Evolutionary conservation across 176 grass and related monocot genomes (phyloP), one percentile per base, ranked within the genome.

Genomic region (Musa acuminata): DNA sequence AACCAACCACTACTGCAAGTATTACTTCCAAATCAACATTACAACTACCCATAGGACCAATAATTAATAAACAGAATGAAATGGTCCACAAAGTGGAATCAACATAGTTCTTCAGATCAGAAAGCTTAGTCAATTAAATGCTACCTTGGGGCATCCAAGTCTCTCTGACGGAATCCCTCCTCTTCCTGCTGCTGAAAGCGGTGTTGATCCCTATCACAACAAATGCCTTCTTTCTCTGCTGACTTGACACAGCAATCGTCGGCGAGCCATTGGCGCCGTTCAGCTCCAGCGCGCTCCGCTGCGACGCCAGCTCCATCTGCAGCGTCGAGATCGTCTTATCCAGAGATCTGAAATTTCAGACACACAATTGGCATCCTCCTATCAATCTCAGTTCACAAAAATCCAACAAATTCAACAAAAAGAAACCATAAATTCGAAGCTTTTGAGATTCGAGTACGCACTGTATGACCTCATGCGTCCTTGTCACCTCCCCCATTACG

Each of bases 121-220:
- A 50, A 76, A 57, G 21, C 4, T 43, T 6, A 52, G 68, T 67
- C 57, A 22, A 8, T 67, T 52, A 57, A 62, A 75, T 82, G 35
- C 53, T 68, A 99, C 95, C 95, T 86, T 94, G 95, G 75, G 88
- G 95, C 95, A 99, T 99, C 95, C 95, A 99, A 64, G 95, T 89
- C 48, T 91, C 85, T 17, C 95, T 83, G 55, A 99, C 82, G 48
- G 95, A 99, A 84, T 99, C 91, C 24, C 95, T 83, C 22, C 95
- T 85, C 69, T 91, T 99, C 69, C 91, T 87, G 77, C 95, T 99
- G 75, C 88, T 99, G 72, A 94, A 89, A 58, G 91, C 95, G 0
- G 95, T 99, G 76, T 99, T 91, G 66, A 99, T 88, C 55, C 95
- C 95, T 77, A 99, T 79, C 57, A 99, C 88, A 74, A 99, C 81